Base-by-base conservation (phyloP, 2,329 filamentous ascomycete genomes). In the Dryadomyces quercivorus region DNA sequence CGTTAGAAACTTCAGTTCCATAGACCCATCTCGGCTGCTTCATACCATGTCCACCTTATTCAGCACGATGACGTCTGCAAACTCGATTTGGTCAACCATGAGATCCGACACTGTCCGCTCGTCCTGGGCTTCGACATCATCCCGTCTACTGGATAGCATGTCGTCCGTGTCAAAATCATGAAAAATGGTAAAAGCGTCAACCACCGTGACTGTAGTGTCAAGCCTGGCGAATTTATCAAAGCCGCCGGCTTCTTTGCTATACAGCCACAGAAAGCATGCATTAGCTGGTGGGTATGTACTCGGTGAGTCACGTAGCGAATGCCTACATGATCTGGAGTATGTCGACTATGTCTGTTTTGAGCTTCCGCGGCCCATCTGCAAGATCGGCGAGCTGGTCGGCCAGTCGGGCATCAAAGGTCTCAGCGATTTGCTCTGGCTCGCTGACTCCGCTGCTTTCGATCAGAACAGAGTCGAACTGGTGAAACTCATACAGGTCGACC, bases 81-180 rank as follows among this genome's bases (percentile, higher is more conserved):
- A 89, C 66, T 89, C 85, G 56, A 88, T 85, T 62, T 88, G 85
- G 60, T 88, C 85, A 0, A 86, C 83, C 75, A 88, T 85, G 0
- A 89, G 73, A 59, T 88, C 84, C 0, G 84, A 86, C 2, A 89
- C 84, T 0, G 83, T 88, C 0, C 85, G 72, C 59, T 89, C 84
- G 57, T 89, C 85, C 59, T 88, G 85, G 0, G 78, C 65, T 5
- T 78, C 72, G 1, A 84, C 78, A 31, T 84, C 81, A 5, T 82
- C 74, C 13, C 72, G 80, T 2, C 85, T 75, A 21, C 81, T 76
- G 0, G 82, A 83, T 0, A 88, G 67, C 15, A 88, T 75, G 55
- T 88, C 82, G 1, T 75, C 73, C 0, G 85, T 88, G 60, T 85
- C 78, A 63, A 89, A 88, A 63, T 87, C 85, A 51, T 83, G 74